These are phyloP conservation scores for Corchorus capsularis DNA, from an alignment of 345 rosid species.

Conservation along the genomic window DNA sequence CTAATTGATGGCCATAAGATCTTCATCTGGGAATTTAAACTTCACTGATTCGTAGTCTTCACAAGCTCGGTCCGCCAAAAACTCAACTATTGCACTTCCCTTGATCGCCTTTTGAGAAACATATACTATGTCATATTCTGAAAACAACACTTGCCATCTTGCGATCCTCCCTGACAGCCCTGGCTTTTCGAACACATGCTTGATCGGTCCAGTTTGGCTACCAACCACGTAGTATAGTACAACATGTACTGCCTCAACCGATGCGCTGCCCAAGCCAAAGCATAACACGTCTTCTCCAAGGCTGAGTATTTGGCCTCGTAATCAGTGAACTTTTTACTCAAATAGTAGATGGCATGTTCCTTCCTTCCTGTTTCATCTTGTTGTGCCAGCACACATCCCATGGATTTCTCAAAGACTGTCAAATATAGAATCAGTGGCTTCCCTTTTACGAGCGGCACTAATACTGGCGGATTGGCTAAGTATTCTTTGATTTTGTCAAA, in stretches of 20 bases:
- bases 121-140: neutral
- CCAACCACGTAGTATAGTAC: neutral
- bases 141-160: neutral
- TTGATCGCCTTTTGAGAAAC: neutral
- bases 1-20: too few relatives aligned
- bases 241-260: constrained; percentile 3
- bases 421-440: neutral
- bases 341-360: constrained; percentile 5
- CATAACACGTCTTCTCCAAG: constrained; percentile 1
- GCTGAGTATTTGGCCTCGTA: neutral
- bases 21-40: too few relatives aligned
- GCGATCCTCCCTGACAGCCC: neutral
- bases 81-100: neutral
- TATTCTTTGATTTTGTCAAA: constrained; percentile 15
- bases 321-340: constrained; percentile 6
- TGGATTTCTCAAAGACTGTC: neutral
- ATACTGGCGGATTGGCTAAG: neutral
- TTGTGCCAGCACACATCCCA: neutral
- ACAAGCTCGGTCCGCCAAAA: neutral
- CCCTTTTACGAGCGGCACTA: neutral
- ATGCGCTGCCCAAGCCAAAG: neutral
- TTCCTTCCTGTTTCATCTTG: neutral
- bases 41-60: neutral
- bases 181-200: neutral
- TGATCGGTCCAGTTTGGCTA: neutral